These are phyloP conservation scores for Xanthoconium separans DNA, from an alignment of 1,284 basidiomycete genomes.

Conservation along the genomic window DNA sequence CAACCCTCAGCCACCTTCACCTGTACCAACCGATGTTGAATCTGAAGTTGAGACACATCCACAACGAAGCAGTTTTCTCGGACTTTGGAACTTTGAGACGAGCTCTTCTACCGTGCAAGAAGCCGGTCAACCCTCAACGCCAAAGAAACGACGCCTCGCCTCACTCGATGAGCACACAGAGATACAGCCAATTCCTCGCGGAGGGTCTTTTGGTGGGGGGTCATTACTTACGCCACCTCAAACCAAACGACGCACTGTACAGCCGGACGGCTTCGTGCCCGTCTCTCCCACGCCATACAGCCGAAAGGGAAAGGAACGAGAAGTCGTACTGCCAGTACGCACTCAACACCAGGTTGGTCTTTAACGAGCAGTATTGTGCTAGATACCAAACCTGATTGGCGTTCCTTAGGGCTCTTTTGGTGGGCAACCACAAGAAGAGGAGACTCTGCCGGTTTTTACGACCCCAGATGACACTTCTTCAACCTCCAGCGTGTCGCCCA, in stretches of 20 bases:
- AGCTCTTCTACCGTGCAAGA: constrained; percentile 4
- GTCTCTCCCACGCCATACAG: constrained; percentile 1
- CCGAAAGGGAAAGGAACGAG: constrained; percentile 27
- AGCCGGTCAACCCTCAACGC: constrained; percentile 23
- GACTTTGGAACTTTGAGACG: constrained; percentile 15
- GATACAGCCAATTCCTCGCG: neutral
- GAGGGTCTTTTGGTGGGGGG: neutral
- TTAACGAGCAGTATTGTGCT: neutral
- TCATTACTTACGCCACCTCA: constrained; percentile 23
- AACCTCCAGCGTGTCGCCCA: constrained; percentile 22
- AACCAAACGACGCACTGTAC: constrained; percentile 12
- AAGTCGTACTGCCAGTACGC: constrained; percentile 1
- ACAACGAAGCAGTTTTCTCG: constrained; percentile 27
- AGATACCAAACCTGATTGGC: constrained; percentile 1
- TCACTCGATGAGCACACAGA: neutral
- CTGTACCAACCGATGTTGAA: constrained; percentile 26
- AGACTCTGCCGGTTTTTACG: constrained; percentile 23
- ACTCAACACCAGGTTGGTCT: constrained; percentile 15
- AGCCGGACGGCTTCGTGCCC: neutral
- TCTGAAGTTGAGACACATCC: constrained; percentile 14
- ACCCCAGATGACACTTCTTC: constrained; percentile 14
- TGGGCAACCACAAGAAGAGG: constrained; percentile 4
- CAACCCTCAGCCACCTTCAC: constrained; percentile 25
- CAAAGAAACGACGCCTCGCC: constrained; percentile 23
- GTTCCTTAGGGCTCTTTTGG: constrained; percentile 5